A percentile compares a stretch with the other conserved stretches of the same genome.
Conservation (phyloP, 208 protist genomes). For the Eutreptiella sp. region DNA sequence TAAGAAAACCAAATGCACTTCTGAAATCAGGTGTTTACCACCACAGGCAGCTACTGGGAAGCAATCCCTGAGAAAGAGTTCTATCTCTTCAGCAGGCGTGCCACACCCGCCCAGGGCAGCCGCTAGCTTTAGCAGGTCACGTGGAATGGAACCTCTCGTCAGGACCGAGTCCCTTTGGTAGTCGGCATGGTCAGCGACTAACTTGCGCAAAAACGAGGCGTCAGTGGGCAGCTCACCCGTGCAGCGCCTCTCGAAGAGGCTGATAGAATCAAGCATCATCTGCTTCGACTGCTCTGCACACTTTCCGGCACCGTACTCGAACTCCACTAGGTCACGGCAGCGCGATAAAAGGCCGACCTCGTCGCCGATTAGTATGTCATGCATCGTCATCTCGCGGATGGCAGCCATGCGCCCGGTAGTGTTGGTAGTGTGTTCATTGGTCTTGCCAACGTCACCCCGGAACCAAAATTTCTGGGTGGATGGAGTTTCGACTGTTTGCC, state of each 20-base stretch:
- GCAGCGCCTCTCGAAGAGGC: conserved; percentile 83
- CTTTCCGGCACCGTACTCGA: conserved; percentile 72
- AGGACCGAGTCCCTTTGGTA: conserved; percentile 92
- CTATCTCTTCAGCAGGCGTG: no score
- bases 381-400: conserved; percentile 70
- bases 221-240: conserved; percentile 79
- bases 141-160: conserved; percentile 68
- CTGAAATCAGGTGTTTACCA: no score
- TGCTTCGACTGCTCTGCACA: conserved; percentile 24
- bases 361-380: conserved; percentile 91
- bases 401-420: no score
- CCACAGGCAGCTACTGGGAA: no score
- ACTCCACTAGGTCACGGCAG: conserved; percentile 51
- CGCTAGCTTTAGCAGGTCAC: conserved; percentile 54
- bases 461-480: conserved; percentile 83
- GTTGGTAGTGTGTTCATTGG: no score
- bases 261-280: conserved; percentile 69
- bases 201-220: conserved; percentile 84
- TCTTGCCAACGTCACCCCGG: conserved; percentile 74
- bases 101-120: not conserved
- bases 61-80: no score
- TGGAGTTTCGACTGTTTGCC: conserved; percentile 80
- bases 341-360: conserved; percentile 44
- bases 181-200: conserved; percentile 79
- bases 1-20: no score